phyloP scores from a whole-genome alignment of 176 grass and related monocot species.

The Miscanthus lutarioriparius region DNA sequence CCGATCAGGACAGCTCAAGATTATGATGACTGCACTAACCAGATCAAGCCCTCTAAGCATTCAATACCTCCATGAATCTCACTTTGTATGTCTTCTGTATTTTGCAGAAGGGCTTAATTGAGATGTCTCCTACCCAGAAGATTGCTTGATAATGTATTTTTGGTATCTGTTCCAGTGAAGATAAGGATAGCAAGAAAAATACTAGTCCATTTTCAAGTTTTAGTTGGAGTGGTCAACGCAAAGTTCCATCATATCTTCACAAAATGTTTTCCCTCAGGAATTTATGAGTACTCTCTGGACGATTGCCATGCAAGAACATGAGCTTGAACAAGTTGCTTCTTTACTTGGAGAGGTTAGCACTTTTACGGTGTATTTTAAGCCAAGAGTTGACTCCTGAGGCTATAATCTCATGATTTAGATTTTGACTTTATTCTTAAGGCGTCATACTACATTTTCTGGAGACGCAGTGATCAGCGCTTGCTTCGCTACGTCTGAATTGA shows the following conservation, averaged over 20 bases:
- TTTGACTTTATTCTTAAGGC: background rate
- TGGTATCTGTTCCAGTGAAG: constrained; percentile 39
- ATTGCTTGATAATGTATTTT: constrained; percentile 85
- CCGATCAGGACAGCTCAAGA: background rate
- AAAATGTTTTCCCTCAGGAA: constrained; percentile 78
- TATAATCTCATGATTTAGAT: background rate
- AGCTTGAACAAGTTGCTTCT: constrained; percentile 62
- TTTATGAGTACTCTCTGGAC: constrained; percentile 74
- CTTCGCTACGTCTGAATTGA: background rate
- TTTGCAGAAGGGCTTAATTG: constrained; percentile 81
- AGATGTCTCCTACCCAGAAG: constrained; percentile 77
- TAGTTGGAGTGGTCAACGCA: constrained; percentile 86
- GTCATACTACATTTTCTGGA: background rate
- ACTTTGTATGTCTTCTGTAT: constrained; percentile 15
- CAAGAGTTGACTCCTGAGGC: constrained; percentile 1
- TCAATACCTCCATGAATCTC: constrained; percentile 9
- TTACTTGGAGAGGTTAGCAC: constrained; percentile 63
- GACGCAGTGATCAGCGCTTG: background rate
- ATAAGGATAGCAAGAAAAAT: constrained; percentile 44
- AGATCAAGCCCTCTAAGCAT: background rate
- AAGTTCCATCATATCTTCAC: constrained; percentile 74
- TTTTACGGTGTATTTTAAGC: constrained; percentile 2
- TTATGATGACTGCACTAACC: background rate
- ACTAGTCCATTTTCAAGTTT: constrained; percentile 43
- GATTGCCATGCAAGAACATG: constrained; percentile 88